Conservation (phyloP, 176 grass and related monocot genomes). For the Eleusine indica region DNA sequence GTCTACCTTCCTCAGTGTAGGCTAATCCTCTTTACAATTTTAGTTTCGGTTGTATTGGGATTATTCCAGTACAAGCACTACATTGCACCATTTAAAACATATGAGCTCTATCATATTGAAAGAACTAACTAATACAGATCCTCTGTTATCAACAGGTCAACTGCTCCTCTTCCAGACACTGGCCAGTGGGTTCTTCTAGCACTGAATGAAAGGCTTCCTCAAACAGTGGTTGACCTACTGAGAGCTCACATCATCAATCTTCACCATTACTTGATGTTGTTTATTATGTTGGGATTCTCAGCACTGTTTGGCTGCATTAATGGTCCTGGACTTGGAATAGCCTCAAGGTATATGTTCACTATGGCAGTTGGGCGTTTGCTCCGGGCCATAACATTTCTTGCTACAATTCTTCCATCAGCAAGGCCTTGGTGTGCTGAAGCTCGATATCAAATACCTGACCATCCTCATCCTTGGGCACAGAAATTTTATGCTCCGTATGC, state of each 20-base stretch:
- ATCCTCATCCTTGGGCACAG: conserved; percentile 91
- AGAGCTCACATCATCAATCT: conserved; percentile 77
- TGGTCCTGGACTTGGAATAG: conserved; percentile 80
- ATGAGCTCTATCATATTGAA: not conserved
- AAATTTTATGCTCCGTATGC: conserved; percentile 89
- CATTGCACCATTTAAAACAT: not conserved
- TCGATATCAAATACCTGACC: conserved; percentile 68
- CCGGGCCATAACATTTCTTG: conserved; percentile 73
- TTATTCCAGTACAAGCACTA: not conserved
- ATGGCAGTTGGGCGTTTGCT: conserved; percentile 82
- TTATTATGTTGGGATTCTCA: conserved; percentile 94
- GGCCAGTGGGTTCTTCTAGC: conserved; percentile 88
- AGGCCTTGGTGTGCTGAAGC: conserved; percentile 78
- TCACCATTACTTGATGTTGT: conserved; percentile 89
- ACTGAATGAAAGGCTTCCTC: conserved; percentile 80
- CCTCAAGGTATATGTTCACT: conserved; percentile 85
- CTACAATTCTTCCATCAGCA: conserved; percentile 81
- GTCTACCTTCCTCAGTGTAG: not conserved
- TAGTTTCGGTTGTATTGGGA: not conserved
- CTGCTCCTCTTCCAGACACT: conserved; percentile 79
- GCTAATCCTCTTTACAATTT: not conserved
- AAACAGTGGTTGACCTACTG: conserved; percentile 57
- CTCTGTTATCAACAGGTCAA: conserved; percentile 48
- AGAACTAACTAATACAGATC: conserved; percentile 1
- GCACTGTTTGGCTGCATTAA: conserved; percentile 78